phyloP scores from a whole-genome alignment of 371 early-diverging fungal genomes.

The Parasitella parasitica region DNA sequence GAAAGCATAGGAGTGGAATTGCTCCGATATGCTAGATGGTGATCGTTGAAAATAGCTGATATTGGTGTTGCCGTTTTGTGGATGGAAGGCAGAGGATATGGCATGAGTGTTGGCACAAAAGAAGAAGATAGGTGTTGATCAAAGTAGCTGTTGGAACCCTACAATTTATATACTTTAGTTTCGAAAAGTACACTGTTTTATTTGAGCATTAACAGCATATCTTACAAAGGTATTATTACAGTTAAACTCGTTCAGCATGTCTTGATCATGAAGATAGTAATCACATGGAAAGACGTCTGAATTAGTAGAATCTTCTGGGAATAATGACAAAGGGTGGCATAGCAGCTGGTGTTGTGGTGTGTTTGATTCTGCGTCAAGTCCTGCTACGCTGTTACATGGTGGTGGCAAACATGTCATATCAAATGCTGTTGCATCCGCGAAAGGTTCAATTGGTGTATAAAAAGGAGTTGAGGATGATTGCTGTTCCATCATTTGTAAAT shows the following conservation, averaged over 20 bases:
- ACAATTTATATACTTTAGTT: neutral
- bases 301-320: neutral
- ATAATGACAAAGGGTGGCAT: neutral
- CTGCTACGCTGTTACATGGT: neutral
- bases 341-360: neutral
- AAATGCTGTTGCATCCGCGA: neutral
- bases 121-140: neutral
- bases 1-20: constrained; percentile 11
- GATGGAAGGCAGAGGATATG: constrained; percentile 3
- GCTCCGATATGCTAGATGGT: neutral
- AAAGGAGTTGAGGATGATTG: neutral
- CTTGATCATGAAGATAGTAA: neutral
- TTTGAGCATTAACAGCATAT: neutral
- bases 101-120: neutral
- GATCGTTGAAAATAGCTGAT: neutral
- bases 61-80: constrained; percentile 3
- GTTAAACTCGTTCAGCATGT: neutral
- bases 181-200: no score
- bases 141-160: neutral
- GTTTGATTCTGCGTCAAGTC: neutral
- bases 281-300: neutral
- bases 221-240: constrained; percentile 8
- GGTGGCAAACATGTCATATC: neutral
- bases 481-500: constrained; percentile 10
- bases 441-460: constrained; percentile 7